Evolutionary conservation across 2,329 filamentous ascomycete species (phyloP).

Genomic region (Phyllosticta paracitricarpa): DNA sequence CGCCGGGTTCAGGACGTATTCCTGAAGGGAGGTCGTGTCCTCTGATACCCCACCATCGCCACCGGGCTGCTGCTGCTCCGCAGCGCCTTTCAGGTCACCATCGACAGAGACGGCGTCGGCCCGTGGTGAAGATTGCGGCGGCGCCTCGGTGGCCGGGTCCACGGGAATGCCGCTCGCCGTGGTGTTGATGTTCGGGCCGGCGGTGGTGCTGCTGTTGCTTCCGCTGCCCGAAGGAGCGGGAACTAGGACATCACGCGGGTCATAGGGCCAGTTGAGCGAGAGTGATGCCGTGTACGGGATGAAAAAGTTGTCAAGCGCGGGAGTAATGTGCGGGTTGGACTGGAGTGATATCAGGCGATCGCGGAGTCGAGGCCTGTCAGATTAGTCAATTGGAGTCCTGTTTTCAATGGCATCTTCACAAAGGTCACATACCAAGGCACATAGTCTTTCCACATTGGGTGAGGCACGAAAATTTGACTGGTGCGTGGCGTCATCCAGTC

Average conservation of each 20-base stretch:
- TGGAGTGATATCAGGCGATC: constrained; percentile 40
- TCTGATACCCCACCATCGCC: background rate
- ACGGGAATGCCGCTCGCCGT: constrained; percentile 5
- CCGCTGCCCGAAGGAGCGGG: constrained; percentile 28
- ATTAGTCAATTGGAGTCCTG: constrained; percentile 1
- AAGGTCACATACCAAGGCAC: constrained; percentile 50
- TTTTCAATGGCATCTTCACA: background rate
- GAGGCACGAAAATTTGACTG: constrained; percentile 55
- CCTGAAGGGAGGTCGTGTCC: constrained; percentile 34
- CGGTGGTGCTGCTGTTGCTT: background rate
- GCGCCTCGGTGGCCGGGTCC: constrained; percentile 5
- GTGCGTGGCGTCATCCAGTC: constrained; percentile 59
- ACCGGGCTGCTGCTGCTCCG: background rate
- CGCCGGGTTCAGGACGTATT: constrained; percentile 72
- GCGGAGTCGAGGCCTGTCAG: constrained; percentile 54
- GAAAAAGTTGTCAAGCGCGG: constrained; percentile 69
- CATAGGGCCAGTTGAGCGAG: constrained; percentile 76
- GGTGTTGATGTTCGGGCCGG: constrained; percentile 1
- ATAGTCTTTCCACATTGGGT: constrained; percentile 77
- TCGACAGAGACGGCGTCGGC: background rate
- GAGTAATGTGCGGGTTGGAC: background rate
- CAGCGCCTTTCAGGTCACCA: background rate
- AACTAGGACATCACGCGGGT: constrained; percentile 57
- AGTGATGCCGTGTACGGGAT: constrained; percentile 69
- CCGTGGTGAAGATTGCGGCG: background rate